Evolutionary conservation across 371 early-diverging fungal genomes (phyloP).

Genomic region (Choanephora cucurbitarum): DNA sequence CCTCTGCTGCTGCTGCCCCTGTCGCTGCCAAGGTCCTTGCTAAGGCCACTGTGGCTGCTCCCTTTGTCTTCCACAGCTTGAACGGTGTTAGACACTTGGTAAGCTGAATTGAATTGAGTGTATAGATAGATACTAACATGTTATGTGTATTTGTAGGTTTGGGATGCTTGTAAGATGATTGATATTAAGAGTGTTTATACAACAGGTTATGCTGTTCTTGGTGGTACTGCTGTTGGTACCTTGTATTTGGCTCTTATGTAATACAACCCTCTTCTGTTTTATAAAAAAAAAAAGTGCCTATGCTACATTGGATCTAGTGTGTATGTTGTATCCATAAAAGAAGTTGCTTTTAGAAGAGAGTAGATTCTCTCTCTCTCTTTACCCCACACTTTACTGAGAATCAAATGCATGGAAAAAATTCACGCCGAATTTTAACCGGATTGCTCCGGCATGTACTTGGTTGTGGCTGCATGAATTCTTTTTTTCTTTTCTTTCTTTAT

Average conservation of each 20-base stretch:
- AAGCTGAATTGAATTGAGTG: conserved; percentile 11
- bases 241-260: conserved; percentile 61
- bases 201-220: conserved; percentile 83
- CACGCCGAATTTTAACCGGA: neutral
- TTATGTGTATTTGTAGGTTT: conserved; percentile 50
- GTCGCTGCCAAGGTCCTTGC: conserved; percentile 45
- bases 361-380: neutral
- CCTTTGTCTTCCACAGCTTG: conserved; percentile 84
- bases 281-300: conserved; percentile 3
- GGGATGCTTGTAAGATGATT: conserved; percentile 79
- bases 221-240: conserved; percentile 61
- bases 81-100: conserved; percentile 91
- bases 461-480: no score
- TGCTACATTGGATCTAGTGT: no score
- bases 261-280: conserved; percentile 8
- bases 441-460: no score
- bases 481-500: neutral
- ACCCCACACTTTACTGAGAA: neutral
- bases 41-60: conserved; percentile 60
- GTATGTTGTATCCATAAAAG: no score
- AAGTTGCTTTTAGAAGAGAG: no score
- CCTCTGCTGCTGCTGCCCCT: conserved; percentile 46
- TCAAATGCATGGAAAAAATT: neutral
- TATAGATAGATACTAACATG: no score
- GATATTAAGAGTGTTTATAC: conserved; percentile 78